Base-by-base conservation (phyloP, 1,284 basidiomycete species). In the Naganishia sp. region DNA sequence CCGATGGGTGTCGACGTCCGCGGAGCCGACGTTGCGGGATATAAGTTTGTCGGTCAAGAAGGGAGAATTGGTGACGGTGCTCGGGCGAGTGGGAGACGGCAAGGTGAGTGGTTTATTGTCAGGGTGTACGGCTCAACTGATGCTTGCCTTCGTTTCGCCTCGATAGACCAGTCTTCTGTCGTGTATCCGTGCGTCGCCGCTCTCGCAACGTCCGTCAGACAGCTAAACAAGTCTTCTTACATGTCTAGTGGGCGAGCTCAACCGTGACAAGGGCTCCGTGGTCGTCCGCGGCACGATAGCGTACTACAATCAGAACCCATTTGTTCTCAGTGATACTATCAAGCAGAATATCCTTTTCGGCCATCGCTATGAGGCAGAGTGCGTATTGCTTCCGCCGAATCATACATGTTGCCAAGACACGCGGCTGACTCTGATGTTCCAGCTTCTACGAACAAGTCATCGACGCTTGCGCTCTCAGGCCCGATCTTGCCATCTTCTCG, bases 31-130 rank as follows among this genome's bases (percentile, higher is more conserved):
- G 0, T 82, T 96, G 9, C 87, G 91, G 72, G 87, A 87, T 65
- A 88, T 97, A 70, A 86, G 88, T 72, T 72, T 96, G 15, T 83
- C 82, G 0, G 85, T 92, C 10, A 85, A 84, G 53, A 93, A 91
- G 75, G 93, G 93, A n/a, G 90, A 96, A 72, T 80, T 98, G 2
- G 81, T 94, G 0, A 92, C 90, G 11, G 82, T 97, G 3, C 84
- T 96, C 17, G 94, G 94, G 11, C 86, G 90, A 39, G 94, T 97
- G 35, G 94, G 94, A n/a, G 86, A 88, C 57, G 94, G 94, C 65
- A 98, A 97, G 84, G 86, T 88, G 70, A 6, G 56, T 58, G 3
- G 21, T 18, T 28, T 3, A 18, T 1, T 17, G 7, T 13, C 11
- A 4, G 21, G 18, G 10, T 25, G 35, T 7, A 45, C 25, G 15